Percentiles rank a stretch among this genome's conserved stretches.
phyloP scores from a whole-genome alignment of 805 yeast genomes.

The Priceomyces carsonii region DNA sequence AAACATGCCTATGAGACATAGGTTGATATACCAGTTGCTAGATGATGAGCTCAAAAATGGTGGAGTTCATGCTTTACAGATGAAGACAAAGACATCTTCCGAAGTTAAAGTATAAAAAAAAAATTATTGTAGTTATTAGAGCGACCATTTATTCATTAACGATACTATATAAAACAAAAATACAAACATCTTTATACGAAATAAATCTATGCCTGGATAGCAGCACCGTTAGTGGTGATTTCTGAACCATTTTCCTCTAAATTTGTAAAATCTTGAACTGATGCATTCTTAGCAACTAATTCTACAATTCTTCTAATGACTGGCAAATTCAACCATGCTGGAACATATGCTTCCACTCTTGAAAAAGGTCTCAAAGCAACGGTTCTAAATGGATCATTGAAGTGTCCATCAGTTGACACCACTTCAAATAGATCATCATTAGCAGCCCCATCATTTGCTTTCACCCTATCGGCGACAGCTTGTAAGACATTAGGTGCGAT shows the following conservation, averaged over 20 bases:
- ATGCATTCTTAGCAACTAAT: slow-evolving; percentile 79
- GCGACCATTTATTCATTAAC: too few species aligned
- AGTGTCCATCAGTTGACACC: slow-evolving; percentile 69
- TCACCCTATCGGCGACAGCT: slow-evolving; percentile 78
- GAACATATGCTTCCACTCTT: slow-evolving; percentile 86
- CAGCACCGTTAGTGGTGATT: slow-evolving; percentile 3
- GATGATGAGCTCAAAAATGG: slow-evolving; percentile 68
- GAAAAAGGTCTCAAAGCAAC: slow-evolving; percentile 76
- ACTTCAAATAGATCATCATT: slow-evolving; percentile 68
- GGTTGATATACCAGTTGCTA: slow-evolving; percentile 67
- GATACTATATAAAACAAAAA: slow-evolving; percentile 6
- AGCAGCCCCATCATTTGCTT: slow-evolving; percentile 52
- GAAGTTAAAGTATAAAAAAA: slow-evolving; percentile 13
- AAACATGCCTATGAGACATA: slow-evolving; percentile 71
- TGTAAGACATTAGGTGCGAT: slow-evolving; percentile 78
- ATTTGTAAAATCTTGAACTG: slow-evolving; percentile 54
- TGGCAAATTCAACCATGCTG: slow-evolving; percentile 91
- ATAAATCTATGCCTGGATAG: slow-evolving; percentile 6
- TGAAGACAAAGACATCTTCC: slow-evolving; percentile 67
- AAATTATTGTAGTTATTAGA: too few species aligned
- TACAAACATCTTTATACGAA: slow-evolving; percentile 8
- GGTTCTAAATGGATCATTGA: slow-evolving; percentile 79
- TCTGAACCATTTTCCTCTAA: slow-evolving; percentile 12
- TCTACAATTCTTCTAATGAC: slow-evolving; percentile 86
- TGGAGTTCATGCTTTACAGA: slow-evolving; percentile 87